Evolutionary conservation across 2,329 filamentous ascomycete genomes (phyloP).

Genomic region (Ceratocystis alfenasii): DNA sequence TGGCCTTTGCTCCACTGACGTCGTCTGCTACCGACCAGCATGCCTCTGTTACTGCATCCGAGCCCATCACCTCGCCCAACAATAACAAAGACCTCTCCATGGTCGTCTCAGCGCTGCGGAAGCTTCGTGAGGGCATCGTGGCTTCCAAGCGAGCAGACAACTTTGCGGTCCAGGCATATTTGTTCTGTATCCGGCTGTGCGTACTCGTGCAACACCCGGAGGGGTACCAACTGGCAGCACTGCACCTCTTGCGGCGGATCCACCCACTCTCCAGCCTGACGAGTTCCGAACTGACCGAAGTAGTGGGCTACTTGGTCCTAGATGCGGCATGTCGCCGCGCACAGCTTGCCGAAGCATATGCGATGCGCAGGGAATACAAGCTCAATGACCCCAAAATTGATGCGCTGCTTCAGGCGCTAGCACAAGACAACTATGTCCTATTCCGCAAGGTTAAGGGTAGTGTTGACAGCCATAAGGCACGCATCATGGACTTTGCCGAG

Average conservation of each 20-base stretch:
- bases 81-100: conserved; percentile 51
- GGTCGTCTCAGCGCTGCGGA: conserved; percentile 74
- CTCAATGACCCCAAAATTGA: conserved; percentile 59
- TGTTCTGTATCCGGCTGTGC: conserved; percentile 78
- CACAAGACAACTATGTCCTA: conserved; percentile 68
- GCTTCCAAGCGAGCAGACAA: conserved; percentile 62
- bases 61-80: conserved; percentile 23
- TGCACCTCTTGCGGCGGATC: conserved; percentile 62
- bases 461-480: conserved; percentile 69
- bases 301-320: conserved; percentile 68
- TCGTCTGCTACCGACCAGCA: conserved; percentile 15
- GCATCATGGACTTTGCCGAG: conserved; percentile 72
- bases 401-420: conserved; percentile 54
- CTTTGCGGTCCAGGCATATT: conserved; percentile 80
- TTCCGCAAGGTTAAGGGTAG: conserved; percentile 60
- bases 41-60: not conserved
- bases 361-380: conserved; percentile 47
- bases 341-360: conserved; percentile 61
- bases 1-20: conserved; percentile 8
- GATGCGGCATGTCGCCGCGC: conserved; percentile 78
- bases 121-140: conserved; percentile 80
- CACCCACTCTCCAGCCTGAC: conserved; percentile 58
- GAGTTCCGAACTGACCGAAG: conserved; percentile 61
- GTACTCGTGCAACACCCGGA: conserved; percentile 73
- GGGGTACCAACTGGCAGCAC: conserved; percentile 78